These are phyloP conservation scores for Triticum turgidum DNA, from an alignment of 176 grass and related monocot species.

Conservation along the genomic window DNA sequence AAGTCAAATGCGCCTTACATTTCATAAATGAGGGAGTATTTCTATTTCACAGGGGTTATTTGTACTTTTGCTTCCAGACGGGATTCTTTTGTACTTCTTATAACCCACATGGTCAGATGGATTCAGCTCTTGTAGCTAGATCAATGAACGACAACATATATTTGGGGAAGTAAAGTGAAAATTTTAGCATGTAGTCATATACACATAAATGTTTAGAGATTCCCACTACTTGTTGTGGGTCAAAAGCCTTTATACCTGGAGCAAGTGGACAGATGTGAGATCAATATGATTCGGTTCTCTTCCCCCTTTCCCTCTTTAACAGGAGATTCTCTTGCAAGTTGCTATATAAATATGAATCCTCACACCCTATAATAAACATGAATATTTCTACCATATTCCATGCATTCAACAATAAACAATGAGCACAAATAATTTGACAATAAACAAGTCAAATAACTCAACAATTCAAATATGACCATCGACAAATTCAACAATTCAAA, in stretches of 20 bases:
- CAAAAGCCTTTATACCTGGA: background rate
- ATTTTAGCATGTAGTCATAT: background rate
- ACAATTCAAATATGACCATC: too few species aligned
- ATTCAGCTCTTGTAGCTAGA: background rate
- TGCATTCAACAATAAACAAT: too few species aligned
- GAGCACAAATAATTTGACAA: too few species aligned
- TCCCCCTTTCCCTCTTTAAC: background rate
- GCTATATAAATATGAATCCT: background rate
- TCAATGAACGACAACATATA: background rate
- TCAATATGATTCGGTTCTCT: background rate
- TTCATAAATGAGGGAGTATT: background rate
- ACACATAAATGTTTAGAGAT: background rate
- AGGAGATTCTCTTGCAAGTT: background rate
- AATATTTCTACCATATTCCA: too few species aligned
- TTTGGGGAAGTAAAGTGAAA: background rate
- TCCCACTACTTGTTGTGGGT: background rate
- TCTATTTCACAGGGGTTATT: background rate
- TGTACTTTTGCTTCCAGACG: background rate
- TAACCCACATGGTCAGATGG: background rate
- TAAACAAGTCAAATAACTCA: too few species aligned
- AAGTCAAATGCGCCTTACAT: background rate
- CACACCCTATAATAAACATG: background rate
- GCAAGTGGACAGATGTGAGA: background rate
- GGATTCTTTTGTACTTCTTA: background rate
- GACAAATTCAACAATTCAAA: too few species aligned